phyloP scores from a whole-genome alignment of 305 asterid species.

The Fraxinus baroniana region DNA sequence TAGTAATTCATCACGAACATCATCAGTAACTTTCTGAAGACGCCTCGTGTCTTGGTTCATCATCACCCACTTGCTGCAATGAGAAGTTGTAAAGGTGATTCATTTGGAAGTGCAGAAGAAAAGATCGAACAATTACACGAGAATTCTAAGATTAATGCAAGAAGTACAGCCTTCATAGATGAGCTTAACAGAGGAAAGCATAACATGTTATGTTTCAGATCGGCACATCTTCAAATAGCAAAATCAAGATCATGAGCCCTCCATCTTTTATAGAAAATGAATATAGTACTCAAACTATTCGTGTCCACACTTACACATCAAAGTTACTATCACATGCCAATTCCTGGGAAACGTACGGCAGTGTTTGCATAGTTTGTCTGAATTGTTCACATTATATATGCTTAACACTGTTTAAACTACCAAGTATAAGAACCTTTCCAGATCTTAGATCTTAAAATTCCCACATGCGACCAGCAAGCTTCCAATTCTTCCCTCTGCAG shows the following conservation, averaged over 20 bases:
- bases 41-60: slow-evolving; percentile 93
- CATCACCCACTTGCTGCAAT: slow-evolving; percentile 97
- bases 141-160: not conserved
- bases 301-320: not conserved
- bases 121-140: not conserved
- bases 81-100: slow-evolving; percentile 15
- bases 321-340: not conserved
- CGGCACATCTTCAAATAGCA: not conserved
- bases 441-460: not conserved
- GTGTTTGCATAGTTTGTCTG: not conserved
- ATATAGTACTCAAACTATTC: not conserved
- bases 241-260: not conserved
- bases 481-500: not conserved
- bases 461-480: not conserved
- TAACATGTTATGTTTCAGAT: not conserved
- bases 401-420: not conserved
- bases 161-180: not conserved
- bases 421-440: not conserved
- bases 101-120: not conserved
- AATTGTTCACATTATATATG: not conserved
- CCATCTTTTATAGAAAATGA: not conserved
- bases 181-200: not conserved
- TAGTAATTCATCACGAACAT: slow-evolving; percentile 76
- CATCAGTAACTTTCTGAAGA: slow-evolving; percentile 90
- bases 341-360: not conserved